phyloP scores from a whole-genome alignment of 2,329 filamentous ascomycete genomes.

The Fusarium agapanthi region DNA sequence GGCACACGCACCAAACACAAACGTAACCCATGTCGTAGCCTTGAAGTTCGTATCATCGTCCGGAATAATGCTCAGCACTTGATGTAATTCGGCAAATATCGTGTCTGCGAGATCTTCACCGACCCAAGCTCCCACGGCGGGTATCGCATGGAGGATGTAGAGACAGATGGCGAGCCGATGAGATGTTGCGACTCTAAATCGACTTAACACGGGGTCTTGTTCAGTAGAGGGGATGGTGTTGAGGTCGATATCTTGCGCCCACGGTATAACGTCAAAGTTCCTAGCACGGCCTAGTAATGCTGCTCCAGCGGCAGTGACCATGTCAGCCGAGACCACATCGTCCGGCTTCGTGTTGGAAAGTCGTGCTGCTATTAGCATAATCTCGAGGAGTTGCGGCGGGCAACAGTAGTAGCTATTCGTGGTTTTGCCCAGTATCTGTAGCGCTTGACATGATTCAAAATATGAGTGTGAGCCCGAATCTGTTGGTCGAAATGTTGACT shows the following conservation, averaged over 20 bases:
- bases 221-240: conserved; percentile 47
- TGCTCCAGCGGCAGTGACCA: conserved; percentile 44
- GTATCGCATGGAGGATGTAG: conserved; percentile 55
- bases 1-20: conserved; percentile 63
- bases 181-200: conserved; percentile 53
- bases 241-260: conserved; percentile 52
- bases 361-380: conserved; percentile 54
- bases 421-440: conserved; percentile 50
- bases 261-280: conserved; percentile 51
- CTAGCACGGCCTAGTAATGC: conserved; percentile 51
- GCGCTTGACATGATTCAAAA: conserved; percentile 50
- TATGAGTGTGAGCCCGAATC: conserved; percentile 45
- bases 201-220: conserved; percentile 47
- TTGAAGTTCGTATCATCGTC: conserved; percentile 63
- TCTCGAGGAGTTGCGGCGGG: conserved; percentile 54
- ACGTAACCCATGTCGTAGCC: conserved; percentile 65
- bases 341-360: conserved; percentile 47
- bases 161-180: conserved; percentile 56
- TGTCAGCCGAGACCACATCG: conserved; percentile 41
- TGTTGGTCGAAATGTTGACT: conserved; percentile 53
- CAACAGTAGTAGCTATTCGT: conserved; percentile 59
- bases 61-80: conserved; percentile 57
- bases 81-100: conserved; percentile 56
- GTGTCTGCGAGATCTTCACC: conserved; percentile 42
- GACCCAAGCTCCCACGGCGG: conserved; percentile 38